Percentiles rank a stretch among this genome's conserved stretches.
These are phyloP conservation scores for Debaryomyces nepalensis DNA, from an alignment of 1,139 yeast genomes.

Conservation along the genomic window DNA sequence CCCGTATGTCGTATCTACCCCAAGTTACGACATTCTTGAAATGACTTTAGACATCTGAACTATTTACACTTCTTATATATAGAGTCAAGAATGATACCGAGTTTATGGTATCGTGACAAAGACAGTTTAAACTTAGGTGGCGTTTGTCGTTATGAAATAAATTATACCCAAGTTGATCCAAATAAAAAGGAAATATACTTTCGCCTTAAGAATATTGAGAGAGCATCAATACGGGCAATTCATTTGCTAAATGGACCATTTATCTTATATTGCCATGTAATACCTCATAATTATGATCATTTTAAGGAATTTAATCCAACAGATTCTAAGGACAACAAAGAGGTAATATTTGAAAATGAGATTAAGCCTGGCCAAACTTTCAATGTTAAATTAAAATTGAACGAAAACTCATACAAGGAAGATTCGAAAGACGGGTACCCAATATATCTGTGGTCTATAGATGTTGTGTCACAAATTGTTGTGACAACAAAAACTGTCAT, in stretches of 20 bases:
- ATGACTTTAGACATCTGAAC: background rate
- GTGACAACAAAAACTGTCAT: slow-evolving; percentile 71
- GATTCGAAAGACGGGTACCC: slow-evolving; percentile 27
- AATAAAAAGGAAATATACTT: slow-evolving; percentile 33
- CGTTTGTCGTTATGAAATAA: slow-evolving; percentile 39
- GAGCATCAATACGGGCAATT: slow-evolving; percentile 54
- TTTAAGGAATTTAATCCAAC: slow-evolving; percentile 36
- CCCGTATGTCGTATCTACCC: slow-evolving; percentile 11
- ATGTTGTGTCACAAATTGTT: slow-evolving; percentile 79
- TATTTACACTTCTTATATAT: background rate
- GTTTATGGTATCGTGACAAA: slow-evolving; percentile 48
- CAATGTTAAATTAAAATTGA: slow-evolving; percentile 50
- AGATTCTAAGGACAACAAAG: slow-evolving; percentile 28
- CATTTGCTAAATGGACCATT: slow-evolving; percentile 65
- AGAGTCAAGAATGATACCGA: slow-evolving; percentile 18
- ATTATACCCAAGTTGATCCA: slow-evolving; percentile 29
- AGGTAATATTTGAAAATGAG: slow-evolving; percentile 43
- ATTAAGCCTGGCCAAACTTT: slow-evolving; percentile 69
- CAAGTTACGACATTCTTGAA: slow-evolving; percentile 8
- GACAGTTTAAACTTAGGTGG: slow-evolving; percentile 43
- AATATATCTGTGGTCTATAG: slow-evolving; percentile 75
- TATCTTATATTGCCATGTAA: slow-evolving; percentile 60
- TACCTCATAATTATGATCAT: slow-evolving; percentile 54
- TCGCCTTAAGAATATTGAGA: slow-evolving; percentile 56
- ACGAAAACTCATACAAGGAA: slow-evolving; percentile 44